A percentile compares a stretch with the other conserved stretches of the same genome.
These are phyloP conservation scores for Corchorus olitorius DNA, from an alignment of 345 rosid genomes.

Conservation along the genomic window DNA sequence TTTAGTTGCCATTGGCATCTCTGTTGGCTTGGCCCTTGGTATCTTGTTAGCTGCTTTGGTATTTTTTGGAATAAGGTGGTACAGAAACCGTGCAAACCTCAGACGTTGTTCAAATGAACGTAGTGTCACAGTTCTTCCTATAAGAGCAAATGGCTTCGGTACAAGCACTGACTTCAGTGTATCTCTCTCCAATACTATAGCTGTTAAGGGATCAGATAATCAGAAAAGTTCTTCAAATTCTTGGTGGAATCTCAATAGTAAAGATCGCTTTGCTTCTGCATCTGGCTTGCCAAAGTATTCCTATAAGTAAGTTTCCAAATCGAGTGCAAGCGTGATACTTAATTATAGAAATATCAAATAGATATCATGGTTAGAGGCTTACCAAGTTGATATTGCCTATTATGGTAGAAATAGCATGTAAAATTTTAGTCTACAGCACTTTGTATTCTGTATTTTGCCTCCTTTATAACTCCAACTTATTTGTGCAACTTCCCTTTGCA, in stretches of 20 bases:
- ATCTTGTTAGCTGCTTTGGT: constrained; percentile 68
- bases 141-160: constrained; percentile 69
- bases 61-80: constrained; percentile 68
- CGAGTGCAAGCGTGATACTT: constrained; percentile 4
- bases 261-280: constrained; percentile 65
- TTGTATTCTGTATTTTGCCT: not conserved
- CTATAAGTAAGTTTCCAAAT: constrained; percentile 67
- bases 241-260: constrained; percentile 65
- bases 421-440: not conserved
- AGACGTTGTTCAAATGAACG: constrained; percentile 54
- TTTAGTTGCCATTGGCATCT: constrained; percentile 65
- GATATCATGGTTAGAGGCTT: not conserved
- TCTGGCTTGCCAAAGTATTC: constrained; percentile 79
- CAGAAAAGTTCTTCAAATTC: constrained; percentile 48
- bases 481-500: not conserved
- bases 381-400: not conserved
- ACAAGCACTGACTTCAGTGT: constrained; percentile 73
- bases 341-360: not conserved
- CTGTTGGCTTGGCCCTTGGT: constrained; percentile 79
- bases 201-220: constrained; percentile 32
- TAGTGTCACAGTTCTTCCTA: constrained; percentile 58
- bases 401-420: not conserved
- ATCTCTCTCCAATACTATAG: constrained; percentile 46
- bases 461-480: not conserved
- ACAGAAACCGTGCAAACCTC: constrained; percentile 52